Base-by-base conservation (phyloP, 176 grass and related monocot genomes). In the Oryza brachyantha region DNA sequence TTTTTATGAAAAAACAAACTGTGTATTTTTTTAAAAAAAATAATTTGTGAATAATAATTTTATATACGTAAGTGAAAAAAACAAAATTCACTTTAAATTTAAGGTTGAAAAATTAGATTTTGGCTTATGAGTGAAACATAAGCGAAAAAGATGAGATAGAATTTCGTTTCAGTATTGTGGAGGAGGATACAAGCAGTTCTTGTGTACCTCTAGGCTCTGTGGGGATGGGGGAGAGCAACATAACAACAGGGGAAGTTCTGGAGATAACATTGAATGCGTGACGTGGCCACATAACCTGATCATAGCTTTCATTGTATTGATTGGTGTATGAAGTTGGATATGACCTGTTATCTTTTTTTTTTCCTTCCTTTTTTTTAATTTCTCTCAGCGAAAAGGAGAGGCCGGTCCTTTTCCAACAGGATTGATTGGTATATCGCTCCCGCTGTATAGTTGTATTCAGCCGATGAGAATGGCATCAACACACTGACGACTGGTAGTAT, bases 281-380 rank as follows among this genome's bases (percentile, higher is more conserved):
- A 68, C 58, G 61, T 29, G 80, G 80, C 24, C 43, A 46, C 61
- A 7, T 66, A 66, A 55, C 71, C 81, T 65, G 81, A 66, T 25
- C 25, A 22, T 57, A 61, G 61, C 25, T 11, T 40, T 27, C 69
- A n/a, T 57, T 57, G 52, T 57, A 55, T 54, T 67, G 45, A 67
- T 83, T 74, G 70, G 24, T 48, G 70, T 26, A 57, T 74, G 22
- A 74, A 66, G 60, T 24, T 24, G 10, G 35, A 61, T 36, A 27
- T 61, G 29, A 82, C 79, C n/a, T 6, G 41, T 10, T 21, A 7
- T 25, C 43, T 13, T 35, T 34, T 9, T 63, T n/a, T 36, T 26
- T 8, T n/a, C n/a, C n/a, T n/a, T n/a, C n/a, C n/a, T n/a, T n/a
- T n/a, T n/a, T n/a, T n/a, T n/a, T n/a, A n/a, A n/a, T n/a, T 72